Evolutionary conservation across 2,329 filamentous ascomycete species (phyloP).

Genomic region (Cercospora beticola): DNA sequence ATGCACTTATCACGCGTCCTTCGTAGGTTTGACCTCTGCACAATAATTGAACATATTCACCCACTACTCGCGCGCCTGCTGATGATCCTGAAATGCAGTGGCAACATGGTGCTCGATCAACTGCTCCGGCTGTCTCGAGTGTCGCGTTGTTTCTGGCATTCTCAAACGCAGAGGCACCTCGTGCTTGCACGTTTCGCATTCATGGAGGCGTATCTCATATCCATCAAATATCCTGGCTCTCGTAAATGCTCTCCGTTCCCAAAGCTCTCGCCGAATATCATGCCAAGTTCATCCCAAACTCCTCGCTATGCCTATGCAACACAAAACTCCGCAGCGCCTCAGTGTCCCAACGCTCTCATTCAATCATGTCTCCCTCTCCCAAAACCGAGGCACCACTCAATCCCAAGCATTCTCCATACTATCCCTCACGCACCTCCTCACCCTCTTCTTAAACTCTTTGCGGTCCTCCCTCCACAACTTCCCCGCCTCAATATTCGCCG

Average conservation of each 20-base stretch:
- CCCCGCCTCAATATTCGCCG: constrained; percentile 92
- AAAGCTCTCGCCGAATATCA: not conserved
- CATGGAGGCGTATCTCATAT: not conserved
- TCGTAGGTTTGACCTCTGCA: not conserved
- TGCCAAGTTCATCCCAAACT: not conserved
- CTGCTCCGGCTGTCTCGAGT: not conserved
- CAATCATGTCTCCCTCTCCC: not conserved
- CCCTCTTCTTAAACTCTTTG: constrained; percentile 74
- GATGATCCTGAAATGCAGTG: not conserved
- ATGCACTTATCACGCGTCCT: not conserved
- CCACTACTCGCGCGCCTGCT: not conserved
- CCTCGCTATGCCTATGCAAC: not conserved
- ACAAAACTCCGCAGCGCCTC: not conserved
- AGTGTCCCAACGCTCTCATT: not conserved
- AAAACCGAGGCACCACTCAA: constrained; percentile 14
- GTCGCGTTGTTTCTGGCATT: not conserved
- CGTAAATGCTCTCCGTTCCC: not conserved
- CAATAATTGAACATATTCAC: not conserved
- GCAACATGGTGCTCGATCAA: not conserved
- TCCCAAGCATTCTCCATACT: constrained; percentile 62
- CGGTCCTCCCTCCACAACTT: constrained; percentile 80
- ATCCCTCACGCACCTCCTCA: constrained; percentile 75
- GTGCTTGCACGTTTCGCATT: not conserved
- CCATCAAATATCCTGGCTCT: not conserved
- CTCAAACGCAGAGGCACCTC: not conserved